Base-by-base conservation (phyloP, 2,329 filamentous ascomycete species). In the Stachybotrys echinatus region DNA sequence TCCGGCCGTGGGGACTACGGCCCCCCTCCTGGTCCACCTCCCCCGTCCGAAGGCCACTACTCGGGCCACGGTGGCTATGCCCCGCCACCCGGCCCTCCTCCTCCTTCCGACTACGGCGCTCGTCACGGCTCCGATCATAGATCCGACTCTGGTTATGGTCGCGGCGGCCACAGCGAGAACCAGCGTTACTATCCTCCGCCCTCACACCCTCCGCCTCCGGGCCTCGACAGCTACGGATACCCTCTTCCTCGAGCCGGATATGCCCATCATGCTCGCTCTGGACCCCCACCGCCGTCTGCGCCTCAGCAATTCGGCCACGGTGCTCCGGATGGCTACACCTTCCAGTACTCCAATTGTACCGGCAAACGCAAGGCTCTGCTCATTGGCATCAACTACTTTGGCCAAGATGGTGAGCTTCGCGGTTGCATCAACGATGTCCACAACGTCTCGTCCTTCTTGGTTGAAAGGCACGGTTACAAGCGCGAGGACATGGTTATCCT, bases 371-470 rank as follows among this genome's bases (percentile, higher is more conserved):
- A 89, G 72, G 87, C 87, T 7, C 71, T 91, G 50, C 71, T 91
- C 50, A 88, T 91, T 54, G 87, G 87, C 48, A 89, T 91, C 75
- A 91, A 91, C 74, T 91, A 91, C 73, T 86, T 89, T 59, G 82
- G 83, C 48, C 84, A 88, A 62, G 70, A 83, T 20, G 86, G 81
- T 45, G 84, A 89, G 73, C 78, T 91, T 48, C 76, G 83, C 52
- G 87, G 87, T 42, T 91, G 87, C 68, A 89, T 91, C 76, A 91
- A 91, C 69, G 87, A 91, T 65, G 85, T 87, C 31, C 83, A 85
- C 70, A 91, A 91, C 64, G 80, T 91, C 68, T 88, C 85, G 27
- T 70, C 71, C 49, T 91, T 89, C 66, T 70, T 91, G 53, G 83
- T 84, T 56, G 76, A 84, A 64, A 74, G 75, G 52, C 85, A 87